Conservation (phyloP, 176 grass and related monocot species). For the Oryza australiensis region DNA sequence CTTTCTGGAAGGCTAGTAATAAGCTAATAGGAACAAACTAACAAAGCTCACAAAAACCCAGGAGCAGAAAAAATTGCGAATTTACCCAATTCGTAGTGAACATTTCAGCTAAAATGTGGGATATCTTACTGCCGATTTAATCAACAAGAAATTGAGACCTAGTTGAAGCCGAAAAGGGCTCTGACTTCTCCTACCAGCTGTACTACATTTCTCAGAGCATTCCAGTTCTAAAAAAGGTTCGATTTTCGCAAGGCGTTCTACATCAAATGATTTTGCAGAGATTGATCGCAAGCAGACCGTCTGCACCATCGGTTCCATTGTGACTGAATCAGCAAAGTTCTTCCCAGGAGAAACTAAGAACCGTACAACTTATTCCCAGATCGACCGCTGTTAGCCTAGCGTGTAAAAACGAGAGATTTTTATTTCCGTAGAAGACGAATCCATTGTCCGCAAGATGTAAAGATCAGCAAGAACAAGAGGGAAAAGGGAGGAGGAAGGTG, state of each 20-base stretch:
- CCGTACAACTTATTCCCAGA: not conserved
- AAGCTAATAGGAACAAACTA: too few species aligned
- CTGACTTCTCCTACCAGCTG: too few species aligned
- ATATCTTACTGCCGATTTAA: not conserved
- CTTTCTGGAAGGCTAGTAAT: not conserved
- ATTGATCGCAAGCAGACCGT: too few species aligned
- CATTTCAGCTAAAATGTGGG: not conserved
- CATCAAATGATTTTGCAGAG: not conserved
- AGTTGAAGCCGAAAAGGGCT: not conserved
- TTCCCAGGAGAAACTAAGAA: not conserved
- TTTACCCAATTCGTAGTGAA: not conserved
- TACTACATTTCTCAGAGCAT: not conserved
- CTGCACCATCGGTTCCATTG: not conserved
- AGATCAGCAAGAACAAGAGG: not conserved
- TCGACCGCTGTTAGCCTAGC: not conserved
- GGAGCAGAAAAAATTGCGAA: too few species aligned
- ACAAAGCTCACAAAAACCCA: too few species aligned
- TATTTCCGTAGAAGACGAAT: not conserved
- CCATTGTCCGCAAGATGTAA: conserved; percentile 1
- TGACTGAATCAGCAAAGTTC: not conserved
- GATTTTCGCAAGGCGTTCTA: not conserved
- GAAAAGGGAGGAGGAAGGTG: too few species aligned
- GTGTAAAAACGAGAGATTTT: not conserved
- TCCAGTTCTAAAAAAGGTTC: not conserved
- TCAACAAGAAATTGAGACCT: not conserved